Evolutionary conservation across 768 basidiomycete species (phyloP).

Genomic region (Coprinopsis sp.): DNA sequence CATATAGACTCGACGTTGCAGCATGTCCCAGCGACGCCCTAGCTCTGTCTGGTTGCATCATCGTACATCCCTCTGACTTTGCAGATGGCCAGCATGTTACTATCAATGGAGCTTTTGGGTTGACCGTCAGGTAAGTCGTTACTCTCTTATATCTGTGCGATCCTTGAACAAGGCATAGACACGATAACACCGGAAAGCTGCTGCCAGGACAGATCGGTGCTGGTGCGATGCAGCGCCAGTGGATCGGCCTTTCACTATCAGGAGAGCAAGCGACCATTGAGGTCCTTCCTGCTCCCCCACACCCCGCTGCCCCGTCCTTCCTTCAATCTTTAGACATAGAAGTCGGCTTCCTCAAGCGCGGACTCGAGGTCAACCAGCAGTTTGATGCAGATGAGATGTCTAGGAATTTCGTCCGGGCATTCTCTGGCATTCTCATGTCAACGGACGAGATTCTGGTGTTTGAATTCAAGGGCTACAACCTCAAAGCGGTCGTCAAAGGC

Average conservation of each 20-base stretch:
- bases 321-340: conserved; percentile 80
- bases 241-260: conserved; percentile 77
- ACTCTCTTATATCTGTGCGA: not conserved
- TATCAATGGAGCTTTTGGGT: conserved; percentile 63
- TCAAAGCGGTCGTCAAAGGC: conserved; percentile 66
- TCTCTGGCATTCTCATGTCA: conserved; percentile 66
- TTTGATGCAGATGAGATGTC: conserved; percentile 88
- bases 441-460: conserved; percentile 70
- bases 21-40: conserved; percentile 59
- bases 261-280: conserved; percentile 78
- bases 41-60: conserved; percentile 76
- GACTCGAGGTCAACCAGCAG: conserved; percentile 54
- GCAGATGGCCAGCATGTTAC: conserved; percentile 66
- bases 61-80: conserved; percentile 79
- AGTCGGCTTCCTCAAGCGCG: conserved; percentile 56
- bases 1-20: conserved; percentile 50
- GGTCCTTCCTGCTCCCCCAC: conserved; percentile 49
- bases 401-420: conserved; percentile 67
- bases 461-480: conserved; percentile 82
- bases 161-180: conserved; percentile 36
- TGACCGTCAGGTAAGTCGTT: conserved; percentile 64
- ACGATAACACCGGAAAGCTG: conserved; percentile 74
- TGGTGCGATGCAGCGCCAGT: conserved; percentile 76
- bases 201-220: conserved; percentile 69
- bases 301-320: conserved; percentile 51